A percentile compares a stretch with the other conserved stretches of the same genome.
Conservation (phyloP, 352 stramenopile species). For the Globisporangium polare region DNA sequence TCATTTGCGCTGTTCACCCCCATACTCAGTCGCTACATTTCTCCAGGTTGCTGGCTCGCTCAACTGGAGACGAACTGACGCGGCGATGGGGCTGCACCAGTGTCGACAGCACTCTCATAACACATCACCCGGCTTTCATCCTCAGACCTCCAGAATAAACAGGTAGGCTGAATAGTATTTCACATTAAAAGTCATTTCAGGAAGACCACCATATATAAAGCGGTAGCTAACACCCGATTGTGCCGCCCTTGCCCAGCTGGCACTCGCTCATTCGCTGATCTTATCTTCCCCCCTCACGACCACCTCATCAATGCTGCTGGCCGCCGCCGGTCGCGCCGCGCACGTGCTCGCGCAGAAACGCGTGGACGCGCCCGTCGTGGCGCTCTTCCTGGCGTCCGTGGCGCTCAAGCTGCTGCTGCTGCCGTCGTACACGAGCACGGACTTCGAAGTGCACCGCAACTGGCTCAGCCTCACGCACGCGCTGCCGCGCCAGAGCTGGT, state of each 20-base stretch:
- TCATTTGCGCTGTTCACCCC: neutral
- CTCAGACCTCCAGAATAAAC: neutral
- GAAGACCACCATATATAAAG: neutral
- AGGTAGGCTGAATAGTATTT: neutral
- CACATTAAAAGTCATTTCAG: neutral
- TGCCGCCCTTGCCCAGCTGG: neutral
- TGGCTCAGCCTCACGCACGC: conserved; percentile 96
- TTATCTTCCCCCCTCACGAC: neutral
- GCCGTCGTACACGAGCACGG: conserved; percentile 93
- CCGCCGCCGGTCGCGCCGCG: neutral
- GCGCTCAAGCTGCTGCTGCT: conserved; percentile 88
- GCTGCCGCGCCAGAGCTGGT: conserved; percentile 90
- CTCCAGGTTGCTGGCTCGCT: neutral
- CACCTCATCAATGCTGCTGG: neutral
- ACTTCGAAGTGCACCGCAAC: conserved; percentile 99
- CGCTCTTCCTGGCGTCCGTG: conserved; percentile 49
- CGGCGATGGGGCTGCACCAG: neutral
- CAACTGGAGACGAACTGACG: neutral
- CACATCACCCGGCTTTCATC: neutral
- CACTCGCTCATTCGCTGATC: conserved; percentile 7
- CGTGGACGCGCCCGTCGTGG: conserved; percentile 38
- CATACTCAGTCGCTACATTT: neutral
- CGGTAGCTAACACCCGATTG: neutral
- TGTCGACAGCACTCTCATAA: neutral
- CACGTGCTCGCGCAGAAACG: conserved; percentile 17